These are phyloP conservation scores for Setomelanomma holmii DNA, from an alignment of 2,329 filamentous ascomycete genomes.

Conservation along the genomic window DNA sequence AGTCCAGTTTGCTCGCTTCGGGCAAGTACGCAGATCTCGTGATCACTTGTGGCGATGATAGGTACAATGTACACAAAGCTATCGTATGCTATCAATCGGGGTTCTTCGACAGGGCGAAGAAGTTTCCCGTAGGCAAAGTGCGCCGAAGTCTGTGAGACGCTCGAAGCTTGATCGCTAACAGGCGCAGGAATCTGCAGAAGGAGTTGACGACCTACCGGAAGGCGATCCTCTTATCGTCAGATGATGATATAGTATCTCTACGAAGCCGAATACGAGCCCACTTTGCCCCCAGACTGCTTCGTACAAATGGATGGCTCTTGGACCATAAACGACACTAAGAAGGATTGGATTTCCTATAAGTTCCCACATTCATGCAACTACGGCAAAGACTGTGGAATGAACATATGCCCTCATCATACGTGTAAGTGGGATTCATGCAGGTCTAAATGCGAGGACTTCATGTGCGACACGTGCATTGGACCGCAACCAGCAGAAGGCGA, in stretches of 20 bases:
- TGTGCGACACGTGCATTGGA: neutral
- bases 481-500: neutral
- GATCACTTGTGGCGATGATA: conserved; percentile 20
- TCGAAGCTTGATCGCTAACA: neutral
- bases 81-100: conserved; percentile 9
- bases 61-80: conserved; percentile 18
- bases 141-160: neutral
- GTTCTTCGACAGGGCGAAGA: conserved; percentile 8
- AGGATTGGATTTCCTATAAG: no score
- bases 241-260: no score
- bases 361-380: no score
- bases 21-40: conserved; percentile 20
- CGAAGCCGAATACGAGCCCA: neutral
- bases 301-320: no score
- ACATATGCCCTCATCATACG: neutral
- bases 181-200: neutral
- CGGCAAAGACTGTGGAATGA: no score
- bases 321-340: no score
- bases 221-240: neutral
- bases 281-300: neutral
- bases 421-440: neutral
- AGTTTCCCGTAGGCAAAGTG: conserved; percentile 4
- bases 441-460: neutral
- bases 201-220: neutral
- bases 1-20: neutral